These are phyloP conservation scores for Fusarium sp. DNA, from an alignment of 2,329 filamentous ascomycete genomes.

Conservation along the genomic window DNA sequence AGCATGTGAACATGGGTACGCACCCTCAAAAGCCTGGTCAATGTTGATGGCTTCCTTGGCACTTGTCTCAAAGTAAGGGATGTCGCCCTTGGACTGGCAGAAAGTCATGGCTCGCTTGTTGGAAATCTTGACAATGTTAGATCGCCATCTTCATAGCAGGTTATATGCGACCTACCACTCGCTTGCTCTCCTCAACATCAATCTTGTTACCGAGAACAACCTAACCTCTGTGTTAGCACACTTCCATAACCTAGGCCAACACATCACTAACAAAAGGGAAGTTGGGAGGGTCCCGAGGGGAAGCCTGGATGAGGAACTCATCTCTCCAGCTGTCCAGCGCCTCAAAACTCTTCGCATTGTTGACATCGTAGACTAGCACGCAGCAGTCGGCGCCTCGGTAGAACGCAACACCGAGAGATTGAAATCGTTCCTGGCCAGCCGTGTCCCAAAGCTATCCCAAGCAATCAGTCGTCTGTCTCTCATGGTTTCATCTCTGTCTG, in stretches of 20 bases:
- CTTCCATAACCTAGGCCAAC: neutral
- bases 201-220: conserved; percentile 99
- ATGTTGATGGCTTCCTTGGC: conserved; percentile 99
- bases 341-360: conserved; percentile 99
- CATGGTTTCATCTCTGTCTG: conserved; percentile 19
- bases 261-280: conserved; percentile 92
- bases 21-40: conserved; percentile 81
- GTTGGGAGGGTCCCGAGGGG: conserved; percentile 93
- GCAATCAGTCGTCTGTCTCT: conserved; percentile 12
- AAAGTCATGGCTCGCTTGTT: conserved; percentile 97
- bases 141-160: neutral
- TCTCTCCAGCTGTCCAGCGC: conserved; percentile 98
- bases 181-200: conserved; percentile 97
- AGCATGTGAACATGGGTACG: conserved; percentile 27
- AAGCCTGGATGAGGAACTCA: conserved; percentile 97
- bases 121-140: conserved; percentile 74
- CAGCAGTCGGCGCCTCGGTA: conserved; percentile 98
- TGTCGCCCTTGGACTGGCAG: conserved; percentile 96
- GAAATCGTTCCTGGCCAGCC: conserved; percentile 95
- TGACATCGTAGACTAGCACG: conserved; percentile 97
- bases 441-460: conserved; percentile 91
- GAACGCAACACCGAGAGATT: conserved; percentile 96
- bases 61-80: conserved; percentile 99
- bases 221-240: conserved; percentile 59
- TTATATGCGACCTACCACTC: conserved; percentile 70